Base-by-base conservation (phyloP, 345 rosid species). In the Erucastrum elatum region DNA sequence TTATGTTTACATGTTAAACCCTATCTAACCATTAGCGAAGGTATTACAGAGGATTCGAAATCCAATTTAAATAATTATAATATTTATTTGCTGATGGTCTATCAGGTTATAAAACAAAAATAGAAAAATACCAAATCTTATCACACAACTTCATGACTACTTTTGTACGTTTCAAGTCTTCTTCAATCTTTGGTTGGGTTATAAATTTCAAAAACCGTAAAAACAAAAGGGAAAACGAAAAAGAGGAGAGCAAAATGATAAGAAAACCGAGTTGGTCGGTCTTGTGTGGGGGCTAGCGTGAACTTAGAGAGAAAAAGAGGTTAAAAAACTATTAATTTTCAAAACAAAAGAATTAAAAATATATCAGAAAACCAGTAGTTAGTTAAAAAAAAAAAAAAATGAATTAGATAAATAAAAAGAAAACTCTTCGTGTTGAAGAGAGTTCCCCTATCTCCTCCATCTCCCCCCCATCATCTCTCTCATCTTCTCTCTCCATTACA, bases 251-350 rank as follows among this genome's bases (percentile, higher is more conserved):
- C 71, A 71, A 65, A 71, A 55, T 78, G 77, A 78, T 78, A 71
- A 65, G 67, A 44, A 78, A 78, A 78, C 72, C 77, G 39, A 78
- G 72, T 71, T 71, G 81, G 76, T 55, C 81, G 76, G 81, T 77
- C 66, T 65, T 64, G 72, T 77, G 51, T 71, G 66, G 72, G 72
- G 76, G 67, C 67, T 44, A 29, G 76, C 60, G 75, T 70, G 71
- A 49, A 49, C 56, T 49, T n/a, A 49, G 56, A 49, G 56, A 49
- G 55, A 49, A 49, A 49, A 49, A 49, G 56, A 49, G 56, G 56
- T 49, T 46, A 12, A 12, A 46, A 46, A 39, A 39, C 46, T n/a
- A 3, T 46, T 44, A 46, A 1, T 46, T 39, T 49, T 5, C 0
- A 7, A 35, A n/a, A 0, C 12, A 35, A 39, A 39, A 39, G 9